Percentiles rank a stretch among this genome's conserved stretches.
Conservation (phyloP, 2,329 filamentous ascomycete genomes). For the Aspergillus sp. region DNA sequence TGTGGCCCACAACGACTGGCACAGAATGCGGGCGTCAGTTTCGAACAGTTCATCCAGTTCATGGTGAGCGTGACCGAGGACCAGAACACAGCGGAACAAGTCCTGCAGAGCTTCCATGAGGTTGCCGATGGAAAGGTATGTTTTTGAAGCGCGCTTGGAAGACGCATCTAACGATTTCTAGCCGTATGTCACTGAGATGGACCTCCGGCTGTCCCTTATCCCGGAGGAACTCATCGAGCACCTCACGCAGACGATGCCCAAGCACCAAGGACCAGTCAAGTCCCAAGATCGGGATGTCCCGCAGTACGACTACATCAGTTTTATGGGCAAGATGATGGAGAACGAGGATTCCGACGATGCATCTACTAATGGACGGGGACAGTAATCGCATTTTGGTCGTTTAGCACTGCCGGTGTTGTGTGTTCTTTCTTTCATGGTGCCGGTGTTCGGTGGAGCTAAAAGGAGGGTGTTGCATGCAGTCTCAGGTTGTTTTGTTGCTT, state of each 20-base stretch:
- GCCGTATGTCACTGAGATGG: slow-evolving; percentile 97
- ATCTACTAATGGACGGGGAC: slow-evolving; percentile 17
- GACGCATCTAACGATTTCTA: slow-evolving; percentile 25
- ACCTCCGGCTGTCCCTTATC: slow-evolving; percentile 89
- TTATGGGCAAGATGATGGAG: slow-evolving; percentile 84
- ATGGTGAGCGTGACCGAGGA: slow-evolving; percentile 99
- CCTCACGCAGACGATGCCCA: slow-evolving; percentile 80
- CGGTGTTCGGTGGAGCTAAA: slow-evolving; percentile 25
- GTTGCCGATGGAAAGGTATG: slow-evolving; percentile 89
- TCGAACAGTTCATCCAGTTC: slow-evolving; percentile 98
- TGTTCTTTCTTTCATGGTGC: slow-evolving; percentile 15
- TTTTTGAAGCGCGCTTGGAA: not conserved
- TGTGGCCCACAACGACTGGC: slow-evolving; percentile 59
- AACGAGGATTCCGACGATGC: slow-evolving; percentile 25
- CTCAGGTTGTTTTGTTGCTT: slow-evolving; percentile 18
- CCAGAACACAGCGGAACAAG: slow-evolving; percentile 97
- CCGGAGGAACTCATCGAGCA: slow-evolving; percentile 97
- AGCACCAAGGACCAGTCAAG: slow-evolving; percentile 73
- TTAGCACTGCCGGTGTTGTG: slow-evolving; percentile 9
- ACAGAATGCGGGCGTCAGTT: slow-evolving; percentile 71
- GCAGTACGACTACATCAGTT: slow-evolving; percentile 94
- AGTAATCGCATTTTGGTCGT: slow-evolving; percentile 15
- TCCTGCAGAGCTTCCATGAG: slow-evolving; percentile 96
- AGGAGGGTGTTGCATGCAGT: slow-evolving; percentile 16
- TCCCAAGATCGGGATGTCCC: slow-evolving; percentile 76